Percentiles rank a stretch among this genome's conserved stretches.
Evolutionary conservation across 2,329 filamentous ascomycete genomes (phyloP).

Genomic region (Cryoendolithus antarcticus): DNA sequence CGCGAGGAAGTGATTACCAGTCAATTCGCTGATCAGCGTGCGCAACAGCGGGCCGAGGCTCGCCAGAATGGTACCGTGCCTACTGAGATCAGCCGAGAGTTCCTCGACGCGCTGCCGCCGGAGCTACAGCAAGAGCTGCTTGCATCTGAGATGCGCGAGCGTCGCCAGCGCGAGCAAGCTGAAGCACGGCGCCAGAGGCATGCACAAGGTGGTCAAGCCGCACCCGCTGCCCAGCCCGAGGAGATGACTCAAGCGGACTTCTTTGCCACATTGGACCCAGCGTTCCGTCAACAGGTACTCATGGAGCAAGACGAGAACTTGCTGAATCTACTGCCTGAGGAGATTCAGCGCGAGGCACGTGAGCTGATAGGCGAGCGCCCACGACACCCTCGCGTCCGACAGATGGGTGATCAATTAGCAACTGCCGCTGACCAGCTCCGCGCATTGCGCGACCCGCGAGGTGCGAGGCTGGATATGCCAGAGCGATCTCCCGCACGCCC

Average conservation of each 20-base stretch:
- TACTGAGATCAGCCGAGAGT: constrained; percentile 80
- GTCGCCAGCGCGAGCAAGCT: constrained; percentile 76
- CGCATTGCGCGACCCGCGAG: no score
- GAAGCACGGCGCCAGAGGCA: constrained; percentile 57
- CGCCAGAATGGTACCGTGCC: constrained; percentile 59
- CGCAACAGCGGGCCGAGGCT: constrained; percentile 43
- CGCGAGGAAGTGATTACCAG: constrained; percentile 91
- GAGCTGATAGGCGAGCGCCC: constrained; percentile 46
- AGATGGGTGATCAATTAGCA: constrained; percentile 4
- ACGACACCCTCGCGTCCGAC: constrained; percentile 5
- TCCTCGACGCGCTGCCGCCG: constrained; percentile 80
- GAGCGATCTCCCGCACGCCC: constrained; percentile 37
- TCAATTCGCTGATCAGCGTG: constrained; percentile 71
- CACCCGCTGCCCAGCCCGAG: constrained; percentile 42
- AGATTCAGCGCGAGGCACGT: constrained; percentile 76
- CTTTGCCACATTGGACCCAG: constrained; percentile 75
- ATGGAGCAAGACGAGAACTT: constrained; percentile 74
- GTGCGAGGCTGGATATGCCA: background rate
- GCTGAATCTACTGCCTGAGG: constrained; percentile 69
- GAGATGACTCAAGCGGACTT: constrained; percentile 94
- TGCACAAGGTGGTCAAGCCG: constrained; percentile 26
- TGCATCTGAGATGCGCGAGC: constrained; percentile 78
- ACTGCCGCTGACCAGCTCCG: no score
- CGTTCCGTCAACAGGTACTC: constrained; percentile 72
- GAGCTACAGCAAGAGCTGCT: constrained; percentile 85